A percentile compares a stretch with the other conserved stretches of the same genome.
These are phyloP conservation scores for Mucor piriformis DNA, from an alignment of 371 early-diverging fungal genomes.

Conservation along the genomic window DNA sequence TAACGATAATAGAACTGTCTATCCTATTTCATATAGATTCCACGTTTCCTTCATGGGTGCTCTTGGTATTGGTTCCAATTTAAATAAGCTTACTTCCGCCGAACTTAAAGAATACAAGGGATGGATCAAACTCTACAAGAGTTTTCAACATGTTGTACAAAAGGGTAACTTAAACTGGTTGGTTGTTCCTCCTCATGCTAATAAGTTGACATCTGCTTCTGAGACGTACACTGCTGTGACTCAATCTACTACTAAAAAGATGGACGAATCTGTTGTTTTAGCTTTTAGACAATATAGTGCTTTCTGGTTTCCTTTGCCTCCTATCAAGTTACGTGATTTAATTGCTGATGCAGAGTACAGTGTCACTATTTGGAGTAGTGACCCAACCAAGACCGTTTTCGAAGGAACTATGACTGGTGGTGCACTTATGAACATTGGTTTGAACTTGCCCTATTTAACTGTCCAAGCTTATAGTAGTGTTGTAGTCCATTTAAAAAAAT, in stretches of 20 bases:
- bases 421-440: constrained; percentile 32
- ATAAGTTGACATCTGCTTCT: not conserved
- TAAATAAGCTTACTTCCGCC: constrained; percentile 12
- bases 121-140: constrained; percentile 45
- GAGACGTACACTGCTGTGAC: constrained; percentile 14
- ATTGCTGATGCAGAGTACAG: constrained; percentile 13
- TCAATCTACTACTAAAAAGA: constrained; percentile 22
- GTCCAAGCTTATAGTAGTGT: constrained; percentile 27
- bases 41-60: constrained; percentile 47
- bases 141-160: constrained; percentile 33
- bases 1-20: constrained; percentile 10
- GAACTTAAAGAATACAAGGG: constrained; percentile 11
- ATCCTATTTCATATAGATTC: constrained; percentile 44
- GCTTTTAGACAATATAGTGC: constrained; percentile 37
- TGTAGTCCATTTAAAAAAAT: constrained; percentile 16
- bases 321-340: constrained; percentile 29
- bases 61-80: constrained; percentile 38
- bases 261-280: constrained; percentile 32
- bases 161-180: constrained; percentile 42
- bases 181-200: constrained; percentile 21
- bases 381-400: constrained; percentile 24
- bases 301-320: constrained; percentile 33
- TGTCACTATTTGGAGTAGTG: constrained; percentile 23
- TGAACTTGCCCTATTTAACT: constrained; percentile 26
- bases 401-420: constrained; percentile 28